phyloP scores from a whole-genome alignment of 805 yeast genomes.

The Candida sphagnicola region DNA sequence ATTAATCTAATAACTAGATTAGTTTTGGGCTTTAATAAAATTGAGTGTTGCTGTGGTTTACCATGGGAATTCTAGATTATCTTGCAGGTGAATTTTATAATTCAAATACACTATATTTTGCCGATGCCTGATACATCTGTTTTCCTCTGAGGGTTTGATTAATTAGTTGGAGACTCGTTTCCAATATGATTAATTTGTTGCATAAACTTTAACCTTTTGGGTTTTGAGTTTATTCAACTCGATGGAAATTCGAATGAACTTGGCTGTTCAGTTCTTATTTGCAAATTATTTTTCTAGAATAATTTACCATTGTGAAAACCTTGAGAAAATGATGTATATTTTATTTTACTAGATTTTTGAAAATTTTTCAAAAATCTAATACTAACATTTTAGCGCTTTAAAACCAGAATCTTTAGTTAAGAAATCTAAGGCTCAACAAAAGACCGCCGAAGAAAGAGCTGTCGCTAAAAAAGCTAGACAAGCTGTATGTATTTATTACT shows the following conservation, averaged over 20 bases:
- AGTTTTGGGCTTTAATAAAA: neutral
- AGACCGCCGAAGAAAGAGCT: conserved; percentile 72
- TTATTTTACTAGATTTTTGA: neutral
- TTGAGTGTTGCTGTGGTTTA: conserved; percentile 6
- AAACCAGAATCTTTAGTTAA: conserved; percentile 85
- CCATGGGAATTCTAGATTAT: conserved; percentile 40
- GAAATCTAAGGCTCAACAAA: conserved; percentile 75
- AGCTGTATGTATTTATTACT: conserved; percentile 58
- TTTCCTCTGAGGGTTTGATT: conserved; percentile 34
- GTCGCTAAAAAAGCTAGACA: conserved; percentile 76
- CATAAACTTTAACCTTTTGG: neutral
- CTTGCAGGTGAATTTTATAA: conserved; percentile 30
- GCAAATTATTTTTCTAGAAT: neutral
- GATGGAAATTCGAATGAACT: conserved; percentile 33
- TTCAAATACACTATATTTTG: conserved; percentile 20
- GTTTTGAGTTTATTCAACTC: neutral
- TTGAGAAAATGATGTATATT: conserved; percentile 1
- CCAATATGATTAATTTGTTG: neutral
- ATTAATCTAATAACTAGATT: too few relatives aligned
- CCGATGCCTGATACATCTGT: conserved; percentile 43
- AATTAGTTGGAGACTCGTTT: conserved; percentile 2
- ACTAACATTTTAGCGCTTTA: conserved; percentile 40
- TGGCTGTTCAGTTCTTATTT: conserved; percentile 35
- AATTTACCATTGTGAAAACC: neutral
- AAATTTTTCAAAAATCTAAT: conserved; percentile 4